Evolutionary conservation across 352 stramenopile genomes (phyloP).

Genomic region (Phytophthora tubulina): DNA sequence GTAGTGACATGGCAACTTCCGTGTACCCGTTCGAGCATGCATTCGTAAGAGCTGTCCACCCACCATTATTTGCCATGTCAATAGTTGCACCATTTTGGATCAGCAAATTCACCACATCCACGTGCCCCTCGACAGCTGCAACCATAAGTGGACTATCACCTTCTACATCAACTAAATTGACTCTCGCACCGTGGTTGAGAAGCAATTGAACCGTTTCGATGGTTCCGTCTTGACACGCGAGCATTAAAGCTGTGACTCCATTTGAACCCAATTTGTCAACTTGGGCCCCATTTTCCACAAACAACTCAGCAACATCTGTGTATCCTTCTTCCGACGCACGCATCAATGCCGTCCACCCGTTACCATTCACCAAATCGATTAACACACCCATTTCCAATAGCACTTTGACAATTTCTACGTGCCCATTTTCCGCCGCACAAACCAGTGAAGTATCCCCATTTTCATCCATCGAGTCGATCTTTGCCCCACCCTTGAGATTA

Average conservation of each 20-base stretch:
- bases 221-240: background rate
- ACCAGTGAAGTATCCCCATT: background rate
- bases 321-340: slow-evolving; percentile 2
- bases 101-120: background rate
- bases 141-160: slow-evolving; percentile 5
- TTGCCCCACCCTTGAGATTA: background rate
- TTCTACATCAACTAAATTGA: background rate
- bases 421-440: slow-evolving; percentile 7
- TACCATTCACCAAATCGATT: background rate
- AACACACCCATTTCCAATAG: slow-evolving; percentile 2
- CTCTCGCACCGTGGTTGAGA: background rate
- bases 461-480: background rate
- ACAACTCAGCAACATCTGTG: background rate
- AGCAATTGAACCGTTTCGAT: background rate
- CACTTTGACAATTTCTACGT: background rate
- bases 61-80: background rate
- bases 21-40: background rate
- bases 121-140: background rate
- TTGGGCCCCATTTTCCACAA: background rate
- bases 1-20: background rate
- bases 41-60: background rate
- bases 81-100: background rate
- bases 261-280: background rate
- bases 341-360: slow-evolving; percentile 2
- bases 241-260: background rate